phyloP scores from a whole-genome alignment of 192 early-diverging fungal species.

The Coemansia reversa region DNA sequence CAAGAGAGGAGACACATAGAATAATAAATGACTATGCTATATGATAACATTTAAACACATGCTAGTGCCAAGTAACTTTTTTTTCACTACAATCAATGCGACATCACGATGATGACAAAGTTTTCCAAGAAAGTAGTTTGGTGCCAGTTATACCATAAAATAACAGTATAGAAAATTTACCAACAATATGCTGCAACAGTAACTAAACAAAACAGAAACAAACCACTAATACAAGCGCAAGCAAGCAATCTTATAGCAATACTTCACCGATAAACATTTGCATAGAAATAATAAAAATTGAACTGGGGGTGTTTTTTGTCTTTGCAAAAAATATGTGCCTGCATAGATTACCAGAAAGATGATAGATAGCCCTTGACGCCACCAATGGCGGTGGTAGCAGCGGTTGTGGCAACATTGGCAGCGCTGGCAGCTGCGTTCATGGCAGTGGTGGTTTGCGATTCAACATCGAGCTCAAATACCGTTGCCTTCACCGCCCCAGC shows the following conservation, averaged over 20 bases:
- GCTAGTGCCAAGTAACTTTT: too few species aligned
- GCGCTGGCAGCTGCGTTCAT: slow-evolving; percentile 37
- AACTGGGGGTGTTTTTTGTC: neutral
- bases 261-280: neutral
- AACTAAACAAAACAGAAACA: neutral
- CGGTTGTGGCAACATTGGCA: slow-evolving; percentile 43
- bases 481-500: slow-evolving; percentile 26
- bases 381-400: slow-evolving; percentile 37
- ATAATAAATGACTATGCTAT: neutral
- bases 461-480: slow-evolving; percentile 49
- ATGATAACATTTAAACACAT: too few species aligned
- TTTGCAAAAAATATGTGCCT: too few species aligned
- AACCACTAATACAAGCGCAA: too few species aligned
- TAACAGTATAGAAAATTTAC: slow-evolving; percentile 3
- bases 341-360: slow-evolving; percentile 35
- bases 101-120: too few species aligned
- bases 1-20: neutral
- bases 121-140: slow-evolving; percentile 5
- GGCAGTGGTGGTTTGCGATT: slow-evolving; percentile 44
- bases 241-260: neutral
- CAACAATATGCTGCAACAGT: neutral
- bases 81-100: too few species aligned
- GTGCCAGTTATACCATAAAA: slow-evolving; percentile 7
- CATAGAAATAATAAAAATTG: neutral
- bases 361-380: slow-evolving; percentile 42